phyloP scores from a whole-genome alignment of 805 yeast genomes.

The Wickerhamiella nectarea region DNA sequence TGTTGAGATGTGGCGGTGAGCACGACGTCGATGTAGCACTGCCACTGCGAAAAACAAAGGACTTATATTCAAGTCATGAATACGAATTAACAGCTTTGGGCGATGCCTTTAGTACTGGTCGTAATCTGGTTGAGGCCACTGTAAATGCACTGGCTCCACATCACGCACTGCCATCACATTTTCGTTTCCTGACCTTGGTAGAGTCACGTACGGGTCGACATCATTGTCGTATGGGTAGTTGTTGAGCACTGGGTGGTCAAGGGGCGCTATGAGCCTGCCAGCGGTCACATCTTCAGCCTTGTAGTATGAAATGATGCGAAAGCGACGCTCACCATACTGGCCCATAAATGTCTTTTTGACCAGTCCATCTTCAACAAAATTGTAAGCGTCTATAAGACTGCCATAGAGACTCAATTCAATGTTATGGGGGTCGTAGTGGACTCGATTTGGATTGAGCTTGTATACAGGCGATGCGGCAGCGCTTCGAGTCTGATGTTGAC shows the following conservation, averaged over 20 bases:
- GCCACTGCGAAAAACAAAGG: no score
- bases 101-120: no score
- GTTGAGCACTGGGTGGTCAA: not conserved
- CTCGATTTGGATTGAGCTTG: not conserved
- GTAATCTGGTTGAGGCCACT: no score
- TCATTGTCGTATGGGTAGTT: not conserved
- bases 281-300: conserved; percentile 49
- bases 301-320: conserved; percentile 68
- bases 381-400: conserved; percentile 43
- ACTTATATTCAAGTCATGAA: no score
- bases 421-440: not conserved
- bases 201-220: not conserved
- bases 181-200: not conserved
- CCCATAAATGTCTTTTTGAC: conserved; percentile 66
- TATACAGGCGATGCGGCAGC: not conserved
- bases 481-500: not conserved
- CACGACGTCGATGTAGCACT: no score
- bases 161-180: not conserved
- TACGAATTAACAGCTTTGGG: no score
- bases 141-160: not conserved
- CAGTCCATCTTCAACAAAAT: conserved; percentile 56
- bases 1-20: no score
- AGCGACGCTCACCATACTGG: conserved; percentile 21
- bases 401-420: conserved; percentile 31
- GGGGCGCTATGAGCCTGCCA: not conserved